phyloP scores from a whole-genome alignment of 73 alveolate genomes.

The Paramecium pentaurelia region DNA sequence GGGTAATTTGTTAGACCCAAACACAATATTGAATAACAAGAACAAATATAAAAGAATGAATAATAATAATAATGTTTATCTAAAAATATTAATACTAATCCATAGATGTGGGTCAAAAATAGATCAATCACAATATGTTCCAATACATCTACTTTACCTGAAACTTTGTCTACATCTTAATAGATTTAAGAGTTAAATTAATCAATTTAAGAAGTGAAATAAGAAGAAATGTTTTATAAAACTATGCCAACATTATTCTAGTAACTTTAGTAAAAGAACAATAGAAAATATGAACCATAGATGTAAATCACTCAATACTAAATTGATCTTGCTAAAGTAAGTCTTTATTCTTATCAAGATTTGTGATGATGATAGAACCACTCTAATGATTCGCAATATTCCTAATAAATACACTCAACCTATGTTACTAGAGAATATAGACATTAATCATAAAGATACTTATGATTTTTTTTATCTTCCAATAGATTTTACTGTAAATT shows the following conservation, averaged over 20 bases:
- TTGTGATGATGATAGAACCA: conserved; percentile 63
- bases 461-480: conserved; percentile 92
- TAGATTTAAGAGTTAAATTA: background rate
- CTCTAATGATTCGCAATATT: conserved; percentile 96
- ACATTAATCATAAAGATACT: conserved; percentile 72
- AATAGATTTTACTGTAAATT: conserved; percentile 80
- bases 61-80: background rate
- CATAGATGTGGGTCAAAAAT: background rate
- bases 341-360: background rate
- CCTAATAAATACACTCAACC: conserved; percentile 91
- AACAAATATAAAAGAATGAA: background rate
- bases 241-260: background rate
- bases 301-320: background rate
- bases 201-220: background rate
- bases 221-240: background rate
- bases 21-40: background rate
- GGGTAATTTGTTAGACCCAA: background rate
- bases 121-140: background rate
- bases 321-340: background rate
- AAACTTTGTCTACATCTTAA: background rate
- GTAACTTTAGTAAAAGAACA: background rate
- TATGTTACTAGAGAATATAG: conserved; percentile 73
- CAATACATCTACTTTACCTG: background rate
- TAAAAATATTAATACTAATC: background rate
- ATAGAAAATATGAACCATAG: background rate